Evolutionary conservation across 1,139 yeast species (phyloP), one percentile per base, ranked within the genome.

Genomic region (Tardiomyces blankii): DNA sequence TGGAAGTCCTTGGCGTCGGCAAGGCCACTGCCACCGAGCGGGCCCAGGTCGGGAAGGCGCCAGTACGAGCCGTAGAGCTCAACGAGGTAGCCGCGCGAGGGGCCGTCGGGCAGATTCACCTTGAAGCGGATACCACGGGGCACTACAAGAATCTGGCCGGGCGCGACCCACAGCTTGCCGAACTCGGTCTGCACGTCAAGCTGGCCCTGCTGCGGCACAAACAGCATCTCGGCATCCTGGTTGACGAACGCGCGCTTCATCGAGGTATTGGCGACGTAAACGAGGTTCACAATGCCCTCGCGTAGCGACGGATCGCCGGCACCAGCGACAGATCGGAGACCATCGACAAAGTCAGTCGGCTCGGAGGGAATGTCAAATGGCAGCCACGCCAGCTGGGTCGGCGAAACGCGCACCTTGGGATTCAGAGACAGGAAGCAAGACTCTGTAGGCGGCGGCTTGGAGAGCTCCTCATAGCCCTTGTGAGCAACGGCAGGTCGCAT

Each of bases 1-100:
- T 54, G 49, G 43, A 59, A 59, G 47, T 60, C 64, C 18, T 61
- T 48, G 27, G 58, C 58, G 49, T 60, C 59, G 39, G 63, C 64
- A 44, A 60, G 50, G 19, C 63, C 57, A 42, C 60, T 56, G 28
- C 58, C 52, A 18, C 63, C 64, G 42, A 60, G 56, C 8, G 63
- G 63, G 1, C 64, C 64, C 23, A 59, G 49, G 40, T 60, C 64
- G 13, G 64, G 64, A 18, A 60, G 50, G 39, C 57, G 60, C 44
- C 58, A 60, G 46, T 57, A 60, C 25, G 53, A 52, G 18, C 53
- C 50, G 45, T 49, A 60, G 14, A 57, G 47, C 44, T 60, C 64
- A 41, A 58, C 52, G 27, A 59, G 54, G 46, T 60, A 59, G 2
- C 63, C 63, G 9, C 57, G 44, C 30, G 44, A 42, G 3, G 44